phyloP scores from a whole-genome alignment of 1,284 basidiomycete genomes.

The Grifola frondosa region DNA sequence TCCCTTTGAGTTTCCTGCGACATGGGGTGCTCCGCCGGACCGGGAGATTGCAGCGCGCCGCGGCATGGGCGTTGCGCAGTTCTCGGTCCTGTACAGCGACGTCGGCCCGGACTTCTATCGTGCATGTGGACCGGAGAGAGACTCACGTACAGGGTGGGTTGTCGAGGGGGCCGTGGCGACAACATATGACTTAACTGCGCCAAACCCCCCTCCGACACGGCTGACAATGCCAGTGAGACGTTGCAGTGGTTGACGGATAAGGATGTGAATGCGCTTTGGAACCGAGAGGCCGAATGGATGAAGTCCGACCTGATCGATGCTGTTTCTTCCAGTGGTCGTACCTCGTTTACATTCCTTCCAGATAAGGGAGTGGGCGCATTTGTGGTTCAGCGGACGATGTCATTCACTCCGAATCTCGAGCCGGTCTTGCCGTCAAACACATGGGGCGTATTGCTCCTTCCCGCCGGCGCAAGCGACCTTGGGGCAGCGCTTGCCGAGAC shows the following conservation, averaged over 20 bases:
- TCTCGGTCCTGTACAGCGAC: conserved; percentile 66
- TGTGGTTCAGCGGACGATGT: conserved; percentile 31
- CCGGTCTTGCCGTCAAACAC: conserved; percentile 19
- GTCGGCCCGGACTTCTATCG: conserved; percentile 56
- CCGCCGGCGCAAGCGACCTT: neutral
- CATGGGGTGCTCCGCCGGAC: conserved; percentile 40
- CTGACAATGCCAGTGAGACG: conserved; percentile 4
- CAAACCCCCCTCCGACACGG: neutral
- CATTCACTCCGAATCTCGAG: conserved; percentile 10
- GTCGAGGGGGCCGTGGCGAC: conserved; percentile 42
- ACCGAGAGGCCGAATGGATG: conserved; percentile 21
- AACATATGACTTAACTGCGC: neutral
- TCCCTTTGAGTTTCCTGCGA: conserved; percentile 35
- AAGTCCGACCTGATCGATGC: conserved; percentile 17
- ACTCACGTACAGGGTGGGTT: conserved; percentile 47
- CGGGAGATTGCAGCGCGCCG: conserved; percentile 9
- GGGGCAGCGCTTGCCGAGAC: conserved; percentile 5
- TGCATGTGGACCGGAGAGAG: conserved; percentile 39
- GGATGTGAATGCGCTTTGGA: conserved; percentile 21
- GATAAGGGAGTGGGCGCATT: conserved; percentile 45
- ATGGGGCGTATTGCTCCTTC: conserved; percentile 43
- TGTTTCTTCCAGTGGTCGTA: conserved; percentile 5
- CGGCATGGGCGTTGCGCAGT: conserved; percentile 32
- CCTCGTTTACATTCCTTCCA: conserved; percentile 45
- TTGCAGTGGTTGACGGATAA: conserved; percentile 21